Base-by-base conservation (phyloP, 2,329 filamentous ascomycete genomes). In the Fusarium sp. region DNA sequence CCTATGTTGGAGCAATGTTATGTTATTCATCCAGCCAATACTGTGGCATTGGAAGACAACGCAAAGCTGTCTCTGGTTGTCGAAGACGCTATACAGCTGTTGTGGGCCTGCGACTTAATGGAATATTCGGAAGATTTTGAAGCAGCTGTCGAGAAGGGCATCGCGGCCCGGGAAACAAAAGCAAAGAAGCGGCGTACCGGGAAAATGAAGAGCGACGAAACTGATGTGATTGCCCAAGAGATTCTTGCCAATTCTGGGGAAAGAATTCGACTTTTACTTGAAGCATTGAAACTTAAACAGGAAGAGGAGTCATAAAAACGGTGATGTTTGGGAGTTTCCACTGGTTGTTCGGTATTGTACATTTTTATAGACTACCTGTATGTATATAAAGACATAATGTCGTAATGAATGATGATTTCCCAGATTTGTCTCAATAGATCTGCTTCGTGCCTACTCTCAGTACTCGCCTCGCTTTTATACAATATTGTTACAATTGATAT, bases 41-140 rank as follows among this genome's bases (percentile, higher is more conserved):
- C 85, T 0, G 82, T 86, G 16, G 84, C 83, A 9, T 78, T 86
- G 1, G 85, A 88, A 21, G 91, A 93, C 67, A 94, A 96, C 72
- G 89, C 90, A 28, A 92, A 92, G 76, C 83, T 94, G 40, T 90
- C 90, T 3, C 79, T 94, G 12, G 78, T 92, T 30, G 80, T 93
- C 0, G 93, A 95, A 79, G 84, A 84, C 3, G 78, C 93, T 51
- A 74, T 93, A 30, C 84, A 89, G 47, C 80, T 89, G 9, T 78
- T 87, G 5, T 85, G 82, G 79, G 59, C 61, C 4, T 73, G 76
- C 27, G 78, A 79, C 14, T 71, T 74, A 21, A 68, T 82, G 14
- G 60, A 64, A 3, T 82, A 83, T 68, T 79, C 78, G 30, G 64
- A 75, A 1, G 66, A 67, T 6, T 75, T 88, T 18, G 76, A 75